Base-by-base conservation (phyloP, 805 yeast species). In the Saturnispora saitoi region DNA sequence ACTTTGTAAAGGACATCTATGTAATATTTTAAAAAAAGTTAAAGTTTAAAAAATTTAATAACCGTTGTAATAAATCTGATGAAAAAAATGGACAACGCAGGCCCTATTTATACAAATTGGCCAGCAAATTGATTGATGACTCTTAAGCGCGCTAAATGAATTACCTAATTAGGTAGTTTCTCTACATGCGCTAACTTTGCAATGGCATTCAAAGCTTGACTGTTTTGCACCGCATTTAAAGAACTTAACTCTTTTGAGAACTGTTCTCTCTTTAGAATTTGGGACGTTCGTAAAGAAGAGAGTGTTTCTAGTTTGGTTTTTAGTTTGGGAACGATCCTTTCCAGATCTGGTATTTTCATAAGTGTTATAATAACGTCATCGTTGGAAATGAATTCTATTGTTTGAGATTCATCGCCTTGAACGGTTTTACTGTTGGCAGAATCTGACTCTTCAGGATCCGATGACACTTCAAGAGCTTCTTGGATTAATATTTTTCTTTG, bases 101-200 rank as follows among this genome's bases (percentile, higher is more conserved):
- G 32, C 32, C 8, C 32, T 10, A 8, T 30, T 30, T 30, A 30
- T 30, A 30, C 14, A 30, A 30, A 10, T 30, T 30, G 5, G 14
- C 32, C 32, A 10, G 32, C 9, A 29, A 9, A 9, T 17, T 19
- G 22, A 42, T 31, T 26, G 10, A 37, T 48, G 49, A 32, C 47
- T 43, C 40, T 15, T 52, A 48, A 49, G 58, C 57, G 56, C 54
- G 49, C 50, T 38, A 15, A 8, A 14, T 24, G 19, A 54, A 47
- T 50, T 55, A 42, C 58, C 52, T 22, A 26, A 42, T 54, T 42
- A 19, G 55, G 58, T 43, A 55, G 52, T 46, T 44, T 19, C n/a
- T 30, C 3, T 7, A 11, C 19, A 49, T 53, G 56, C 56, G 55
- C 47, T 51, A 38, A 50, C 43, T 11, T 38, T 40, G 17, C 38